Base-by-base conservation (phyloP, 1,284 basidiomycete genomes). In the Lignosus rhinocerotis region DNA sequence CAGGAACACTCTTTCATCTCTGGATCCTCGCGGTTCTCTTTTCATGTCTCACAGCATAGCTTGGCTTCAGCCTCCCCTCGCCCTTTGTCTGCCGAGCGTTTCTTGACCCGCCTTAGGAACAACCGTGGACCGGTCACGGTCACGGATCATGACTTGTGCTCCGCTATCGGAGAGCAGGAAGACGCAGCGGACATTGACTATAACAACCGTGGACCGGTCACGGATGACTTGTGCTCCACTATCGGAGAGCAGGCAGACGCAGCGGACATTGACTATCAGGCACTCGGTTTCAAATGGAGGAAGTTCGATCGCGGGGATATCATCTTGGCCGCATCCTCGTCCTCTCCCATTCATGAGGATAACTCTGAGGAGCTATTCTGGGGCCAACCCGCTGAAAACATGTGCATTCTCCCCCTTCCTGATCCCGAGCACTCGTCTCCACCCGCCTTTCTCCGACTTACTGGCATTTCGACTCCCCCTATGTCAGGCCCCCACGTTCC, bases 231-330 rank as follows among this genome's bases (percentile, higher is more conserved):
- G n/a, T n/a, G n/a, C n/a, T n/a, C n/a, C n/a, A n/a, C n/a, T 38
- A 10, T 38, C 4, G 16, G 16, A 16, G 16, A 38, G 2, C 36
- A 10, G 11, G 36, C 36, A 39, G 25, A 39, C 36, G n/a, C n/a
- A 1, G 34, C 14, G 34, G 10, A 31, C 6, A 36, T 54, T 2
- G 61, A 59, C 33, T 17, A 45, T 21, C 52, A 53, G 5, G 63
- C 66, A 5, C 70, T 86, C 4, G 80, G 82, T 63, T 88, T 88
- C 63, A 76, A 68, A 53, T 87, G 86, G 86, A 70, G 72, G 49
- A 79, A 79, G 14, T 85, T 83, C 61, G 69, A 79, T 56, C 72
- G 74, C 48, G 70, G 75, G 6, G 25, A 53, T 1, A 45, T 52
- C 1, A 39, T 42, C 4, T 33, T 39, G 2, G 51, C 53, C 19